Evolutionary conservation across 2,329 filamentous ascomycete species (phyloP).

Genomic region (Furcasterigmium furcatum): DNA sequence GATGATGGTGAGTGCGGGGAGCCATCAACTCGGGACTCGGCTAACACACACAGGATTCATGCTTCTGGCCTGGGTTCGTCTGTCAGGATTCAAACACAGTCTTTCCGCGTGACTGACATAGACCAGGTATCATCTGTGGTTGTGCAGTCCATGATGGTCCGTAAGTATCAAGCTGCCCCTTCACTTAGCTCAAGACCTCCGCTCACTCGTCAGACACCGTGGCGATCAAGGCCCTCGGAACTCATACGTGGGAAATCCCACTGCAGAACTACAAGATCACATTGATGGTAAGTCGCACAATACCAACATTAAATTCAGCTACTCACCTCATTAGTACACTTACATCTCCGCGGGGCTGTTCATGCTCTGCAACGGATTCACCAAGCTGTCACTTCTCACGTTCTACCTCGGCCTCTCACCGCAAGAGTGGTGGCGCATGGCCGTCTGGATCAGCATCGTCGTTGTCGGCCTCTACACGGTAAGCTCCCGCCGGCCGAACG

Average conservation of each 20-base stretch:
- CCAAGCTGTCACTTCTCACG: slow-evolving; percentile 32
- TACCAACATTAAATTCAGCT: neutral
- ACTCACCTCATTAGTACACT: slow-evolving; percentile 4
- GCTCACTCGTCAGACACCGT: slow-evolving; percentile 3
- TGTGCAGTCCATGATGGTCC: slow-evolving; percentile 5
- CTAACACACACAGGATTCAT: slow-evolving; percentile 8
- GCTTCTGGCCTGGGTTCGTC: slow-evolving; percentile 11
- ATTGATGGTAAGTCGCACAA: slow-evolving; percentile 5
- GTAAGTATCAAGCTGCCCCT: no score
- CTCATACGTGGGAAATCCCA: slow-evolving; percentile 14
- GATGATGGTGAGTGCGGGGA: slow-evolving; percentile 15
- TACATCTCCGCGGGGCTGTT: slow-evolving; percentile 24
- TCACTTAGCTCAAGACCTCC: no score
- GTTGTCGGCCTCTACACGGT: slow-evolving; percentile 26
- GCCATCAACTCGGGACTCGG: no score
- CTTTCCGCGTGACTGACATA: neutral
- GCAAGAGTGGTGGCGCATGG: slow-evolving; percentile 24
- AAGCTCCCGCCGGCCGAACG: no score
- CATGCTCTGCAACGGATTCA: slow-evolving; percentile 27
- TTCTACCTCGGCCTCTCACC: slow-evolving; percentile 34
- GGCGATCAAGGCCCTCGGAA: slow-evolving; percentile 1
- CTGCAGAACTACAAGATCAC: slow-evolving; percentile 5
- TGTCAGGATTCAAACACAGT: neutral
- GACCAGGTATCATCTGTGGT: slow-evolving; percentile 5
- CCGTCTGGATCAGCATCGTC: slow-evolving; percentile 22